Evolutionary conservation across 1,284 basidiomycete species (phyloP), one percentile per base, ranked within the genome.

Genomic region (Porogramme epimiltina): DNA sequence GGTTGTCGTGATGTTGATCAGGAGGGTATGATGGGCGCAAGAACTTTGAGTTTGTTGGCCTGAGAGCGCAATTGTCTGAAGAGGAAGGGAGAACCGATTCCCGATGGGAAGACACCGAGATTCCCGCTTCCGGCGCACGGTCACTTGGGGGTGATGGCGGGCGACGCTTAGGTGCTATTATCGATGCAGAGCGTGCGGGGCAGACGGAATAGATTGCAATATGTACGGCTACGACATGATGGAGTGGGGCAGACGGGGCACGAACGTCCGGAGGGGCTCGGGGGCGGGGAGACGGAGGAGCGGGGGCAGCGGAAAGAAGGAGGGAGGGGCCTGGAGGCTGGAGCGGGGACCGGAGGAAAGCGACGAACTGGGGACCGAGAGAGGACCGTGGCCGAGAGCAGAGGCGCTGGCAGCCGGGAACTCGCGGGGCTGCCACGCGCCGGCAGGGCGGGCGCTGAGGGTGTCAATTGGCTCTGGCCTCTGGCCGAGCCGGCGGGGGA

Each of bases 1-100:
- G 28, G 52, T 51, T 54, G 56, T 48, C 44, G 47, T 58, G 56
- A 58, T 58, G 52, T 49, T 58, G 43, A 54, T 54, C 56, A 54
- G 45, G 50, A 47, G 37, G 37, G 46, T 33, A 50, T 52, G 55
- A 54, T 54, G 52, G 45, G 49, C 46, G 48, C 49, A 42, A 19
- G 50, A 58, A 58, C 56, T 47, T 51, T 54, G 49, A 54, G 52
- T 49, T 47, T 51, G 43, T 37, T 42, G 31, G 16, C 31, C 37
- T 48, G 39, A 13, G 23, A 42, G 28, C 28, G 28, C n/a, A n/a
- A n/a, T n/a, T 31, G 34, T 37, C 34, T 18, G 34, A 10, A 37
- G 34, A 6, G 23, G 31, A 28, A 40, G 16, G 28, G 47, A 36
- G 23, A 16, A 16, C 24, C 28, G 36, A 26, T 19, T 26, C 26